Evolutionary conservation across 495 filamentous ascomycete species (phyloP).

Genomic region (Letharia lupina): DNA sequence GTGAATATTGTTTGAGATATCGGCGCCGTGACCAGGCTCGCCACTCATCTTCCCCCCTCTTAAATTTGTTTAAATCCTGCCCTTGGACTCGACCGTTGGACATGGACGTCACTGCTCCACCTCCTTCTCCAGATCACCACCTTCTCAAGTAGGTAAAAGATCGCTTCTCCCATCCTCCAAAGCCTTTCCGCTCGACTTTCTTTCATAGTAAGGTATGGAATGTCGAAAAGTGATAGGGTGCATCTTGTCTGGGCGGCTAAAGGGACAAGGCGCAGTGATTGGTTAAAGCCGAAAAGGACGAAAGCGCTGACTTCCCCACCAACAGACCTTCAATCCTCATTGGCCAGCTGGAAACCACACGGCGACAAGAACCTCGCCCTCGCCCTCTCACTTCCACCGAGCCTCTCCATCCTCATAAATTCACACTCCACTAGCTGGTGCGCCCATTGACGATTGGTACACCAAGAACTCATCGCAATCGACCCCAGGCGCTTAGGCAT

Average conservation of each 20-base stretch:
- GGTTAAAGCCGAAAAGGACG: not conserved
- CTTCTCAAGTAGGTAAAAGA: not conserved
- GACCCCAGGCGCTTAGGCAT: not conserved
- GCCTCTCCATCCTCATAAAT: slow-evolving; percentile 9
- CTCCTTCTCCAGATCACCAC: not conserved
- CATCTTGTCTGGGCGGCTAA: slow-evolving; percentile 18
- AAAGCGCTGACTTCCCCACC: slow-evolving; percentile 19
- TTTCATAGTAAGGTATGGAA: not conserved
- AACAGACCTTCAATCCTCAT: slow-evolving; percentile 18
- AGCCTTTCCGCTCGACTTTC: not conserved
- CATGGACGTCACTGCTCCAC: not conserved
- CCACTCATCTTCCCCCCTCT: not conserved
- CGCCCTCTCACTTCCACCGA: not conserved
- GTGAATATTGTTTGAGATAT: not conserved
- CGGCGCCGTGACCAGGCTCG: not conserved
- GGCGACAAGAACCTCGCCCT: not conserved
- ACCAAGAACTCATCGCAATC: not conserved
- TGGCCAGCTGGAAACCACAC: slow-evolving; percentile 13
- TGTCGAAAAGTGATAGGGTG: slow-evolving; percentile 9
- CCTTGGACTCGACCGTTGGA: not conserved
- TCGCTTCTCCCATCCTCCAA: not conserved
- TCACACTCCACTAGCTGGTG: not conserved
- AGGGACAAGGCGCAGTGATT: slow-evolving; percentile 9
- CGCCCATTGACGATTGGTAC: not conserved
- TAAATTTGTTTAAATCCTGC: not conserved